Evolutionary conservation across 2,329 filamentous ascomycete genomes (phyloP).

Genomic region (Diplodia mutila): DNA sequence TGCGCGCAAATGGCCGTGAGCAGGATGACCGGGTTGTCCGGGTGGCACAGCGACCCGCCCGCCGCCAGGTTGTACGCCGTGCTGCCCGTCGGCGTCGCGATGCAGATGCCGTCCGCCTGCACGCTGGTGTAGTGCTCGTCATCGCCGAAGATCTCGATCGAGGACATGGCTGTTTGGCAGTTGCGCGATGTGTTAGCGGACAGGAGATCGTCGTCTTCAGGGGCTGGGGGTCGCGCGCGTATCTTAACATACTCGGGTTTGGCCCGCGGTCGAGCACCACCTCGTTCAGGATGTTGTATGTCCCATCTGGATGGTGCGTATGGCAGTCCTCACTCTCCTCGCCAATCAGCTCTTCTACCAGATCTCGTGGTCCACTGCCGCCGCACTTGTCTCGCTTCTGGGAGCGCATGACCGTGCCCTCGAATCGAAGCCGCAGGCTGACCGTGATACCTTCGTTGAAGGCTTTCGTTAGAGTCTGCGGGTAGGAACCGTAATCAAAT

Average conservation of each 20-base stretch:
- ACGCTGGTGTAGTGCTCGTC: conserved; percentile 95
- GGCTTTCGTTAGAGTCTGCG: conserved; percentile 68
- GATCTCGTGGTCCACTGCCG: conserved; percentile 51
- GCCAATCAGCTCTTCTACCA: conserved; percentile 88
- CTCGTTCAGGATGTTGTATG: conserved; percentile 91
- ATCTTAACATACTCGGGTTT: conserved; percentile 75
- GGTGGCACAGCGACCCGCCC: conserved; percentile 92
- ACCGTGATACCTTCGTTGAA: conserved; percentile 87
- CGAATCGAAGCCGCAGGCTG: conserved; percentile 84
- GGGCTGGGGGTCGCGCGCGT: neutral
- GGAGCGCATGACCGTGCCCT: conserved; percentile 90
- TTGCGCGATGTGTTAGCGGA: neutral
- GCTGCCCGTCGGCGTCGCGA: conserved; percentile 91
- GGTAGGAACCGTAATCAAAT: conserved; percentile 83
- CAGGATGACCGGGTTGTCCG: conserved; percentile 94
- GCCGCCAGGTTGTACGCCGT: conserved; percentile 96
- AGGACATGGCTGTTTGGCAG: conserved; percentile 72
- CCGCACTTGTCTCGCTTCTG: conserved; percentile 51
- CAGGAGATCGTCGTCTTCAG: neutral
- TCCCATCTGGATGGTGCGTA: conserved; percentile 83
- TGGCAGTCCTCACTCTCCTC: conserved; percentile 81
- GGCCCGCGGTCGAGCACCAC: conserved; percentile 95
- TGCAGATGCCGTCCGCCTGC: conserved; percentile 88
- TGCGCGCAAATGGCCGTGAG: conserved; percentile 94
- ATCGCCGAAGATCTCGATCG: conserved; percentile 89